phyloP scores from a whole-genome alignment of 345 rosid species.

The Eucalyptus pauciflora region DNA sequence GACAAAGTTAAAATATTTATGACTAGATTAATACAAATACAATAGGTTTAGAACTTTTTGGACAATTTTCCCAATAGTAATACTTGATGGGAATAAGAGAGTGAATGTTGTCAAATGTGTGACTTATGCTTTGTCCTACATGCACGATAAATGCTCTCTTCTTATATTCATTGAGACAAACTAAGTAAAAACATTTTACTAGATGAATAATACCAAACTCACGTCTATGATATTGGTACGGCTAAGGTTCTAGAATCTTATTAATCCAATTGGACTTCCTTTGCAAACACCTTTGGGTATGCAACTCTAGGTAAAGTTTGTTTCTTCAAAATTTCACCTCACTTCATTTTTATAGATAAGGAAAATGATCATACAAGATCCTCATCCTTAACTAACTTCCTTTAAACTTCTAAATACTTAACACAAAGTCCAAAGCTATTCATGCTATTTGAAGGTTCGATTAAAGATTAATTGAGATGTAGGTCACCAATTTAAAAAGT shows the following conservation, averaged over 20 bases:
- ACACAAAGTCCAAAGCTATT: neutral
- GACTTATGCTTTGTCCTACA: neutral
- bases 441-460: neutral
- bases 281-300: neutral
- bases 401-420: neutral
- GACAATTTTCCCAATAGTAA: neutral
- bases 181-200: neutral
- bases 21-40: too few species aligned
- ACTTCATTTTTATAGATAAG: neutral
- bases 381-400: neutral
- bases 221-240: neutral
- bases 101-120: neutral
- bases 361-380: neutral
- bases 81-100: slow-evolving; percentile 5
- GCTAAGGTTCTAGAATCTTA: neutral
- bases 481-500: neutral
- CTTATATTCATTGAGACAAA: neutral
- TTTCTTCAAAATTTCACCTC: neutral
- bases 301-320: neutral
- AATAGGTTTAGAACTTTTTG: neutral
- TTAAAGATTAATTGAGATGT: neutral
- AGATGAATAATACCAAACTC: neutral
- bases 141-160: neutral
- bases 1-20: too few species aligned
- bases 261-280: neutral